Base-by-base conservation (phyloP, 345 rosid genomes). In the Eucalyptus pauciflora region DNA sequence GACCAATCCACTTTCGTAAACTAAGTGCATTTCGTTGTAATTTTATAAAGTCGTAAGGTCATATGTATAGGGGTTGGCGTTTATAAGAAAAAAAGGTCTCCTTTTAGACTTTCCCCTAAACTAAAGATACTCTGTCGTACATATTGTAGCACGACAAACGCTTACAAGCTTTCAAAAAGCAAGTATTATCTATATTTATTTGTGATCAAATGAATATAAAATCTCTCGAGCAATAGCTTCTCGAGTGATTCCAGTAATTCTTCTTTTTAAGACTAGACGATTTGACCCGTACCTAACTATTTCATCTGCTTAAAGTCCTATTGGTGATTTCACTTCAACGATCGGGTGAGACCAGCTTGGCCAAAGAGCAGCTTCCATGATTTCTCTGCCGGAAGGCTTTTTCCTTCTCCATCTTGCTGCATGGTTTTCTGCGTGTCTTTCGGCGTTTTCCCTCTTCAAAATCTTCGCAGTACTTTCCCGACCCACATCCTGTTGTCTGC, bases 111-210 rank as follows among this genome's bases (percentile, higher is more conserved):
- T 56, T 5, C 27, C 25, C 13, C 13, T 24, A 1, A 1, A 56
- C 29, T 10, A 29, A 56, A 56, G 29, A 56, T 2, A 56, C 2
- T 10, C 62, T 4, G 0, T 56, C 7, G 48, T 41, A 10, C 24
- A 11, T 6, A 20, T 6, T 0, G 48, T 10, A 1, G 83, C 48
- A 3, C 5, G 1, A 2, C 8, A 7, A 76, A 20, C 4, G 46
- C 83, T 20, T 20, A 6, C 83, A 10, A 76, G 8, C 83, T 37
- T 20, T 76, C 83, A 6, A 37, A 18, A 37, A 37, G 29, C 83
- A 41, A 20, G 29, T 37, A 22, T 10, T 45, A 76, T 76, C 8
- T 10, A 69, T 18, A 69, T 9, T 10, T 22, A 20, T 6, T 41
- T 10, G 48, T 20, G 29, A 11, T 76, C 15, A 20, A 5, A 20